Base-by-base conservation (phyloP, 805 yeast genomes). In the Hanseniaspora occidentalis region DNA sequence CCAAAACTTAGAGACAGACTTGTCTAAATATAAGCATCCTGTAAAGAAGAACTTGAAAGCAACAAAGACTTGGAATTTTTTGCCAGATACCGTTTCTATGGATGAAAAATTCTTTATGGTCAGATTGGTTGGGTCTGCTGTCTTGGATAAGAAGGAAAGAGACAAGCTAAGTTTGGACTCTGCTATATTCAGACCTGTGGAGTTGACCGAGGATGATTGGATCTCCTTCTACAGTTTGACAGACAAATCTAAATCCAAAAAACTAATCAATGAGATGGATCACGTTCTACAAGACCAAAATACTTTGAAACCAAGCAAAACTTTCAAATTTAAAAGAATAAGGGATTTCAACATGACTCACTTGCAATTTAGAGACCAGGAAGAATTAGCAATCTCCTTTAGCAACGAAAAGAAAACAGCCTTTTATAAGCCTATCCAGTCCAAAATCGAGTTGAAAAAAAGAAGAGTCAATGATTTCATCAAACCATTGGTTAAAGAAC, bases 81-180 rank as follows among this genome's bases (percentile, higher is more conserved):
- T 88, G 46, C 98, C 98, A 6, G 96, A 92, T 58, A 77, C 92
- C 8, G 77, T 89, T n/a, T 73, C 83, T 70, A 69, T 85, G 71
- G 98, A 92, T 60, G 78, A 84, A 49, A 73, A 70, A 39, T 85
- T 71, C 52, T 64, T 75, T 51, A 67, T 76, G 24, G 63, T 84
- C 34, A 82, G 79, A 56, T 73, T 84, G 49, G 60, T 62, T 16
- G 76, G 75, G 17, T 67, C 71, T 39, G 60, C 68, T 5, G 38
- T 42, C n/a, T 53, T 67, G 49, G 61, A 64, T 29, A 50, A 50
- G 39, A 52, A 63, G 44, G 56, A 57, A 40, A 48, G 50, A 44
- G 47, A 60, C 41, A 49, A 61, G 47, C 37, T 65, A 51, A 50
- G 62, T 45, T 58, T 75, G 45, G 55, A 69, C 31, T 70, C 83